Evolutionary conservation across 2,329 filamentous ascomycete genomes (phyloP), one percentile per base, ranked within the genome.

Genomic region (Fusarium albosuccineum): DNA sequence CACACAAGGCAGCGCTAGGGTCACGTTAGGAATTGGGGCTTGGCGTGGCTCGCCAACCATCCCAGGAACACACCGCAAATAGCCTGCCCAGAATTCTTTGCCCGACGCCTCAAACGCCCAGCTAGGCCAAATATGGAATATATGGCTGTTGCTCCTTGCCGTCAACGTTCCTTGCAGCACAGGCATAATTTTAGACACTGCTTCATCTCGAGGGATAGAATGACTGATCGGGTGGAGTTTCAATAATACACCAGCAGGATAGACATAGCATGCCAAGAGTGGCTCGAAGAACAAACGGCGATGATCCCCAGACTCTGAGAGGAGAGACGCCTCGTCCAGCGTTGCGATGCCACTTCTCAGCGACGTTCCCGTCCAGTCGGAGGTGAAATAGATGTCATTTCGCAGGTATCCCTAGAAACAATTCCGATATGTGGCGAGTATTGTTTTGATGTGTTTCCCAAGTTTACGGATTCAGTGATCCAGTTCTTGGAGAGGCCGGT

Each of bases 61-160:
- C 58, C 22, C 22, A 46, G 26, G 42, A 48, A 36, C 8, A 27
- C 33, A 11, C 14, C 4, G 16, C 8, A 16, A 13, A 48, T 55
- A 60, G 36, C 37, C 30, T 22, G 14, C 30, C 11, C n/a, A 33
- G 26, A 48, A 50, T 50, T 57, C 44, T 36, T 49, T 29, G 33
- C 40, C 16, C 16, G 10, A 34, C n/a, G 16, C n/a, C 16, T 29
- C 13, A 49, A 34, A 42, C 40, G 17, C 11, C 46, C n/a, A 27
- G 41, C 26, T 13, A 11, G 22, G 29, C 22, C 22, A 3, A 16
- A 11, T 53, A 16, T 30, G 37, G 50, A 53, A 22, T 4, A 4
- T 34, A 26, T 26, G 39, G 29, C 29, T 46, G 30, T 22, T 17
- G 22, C 34, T 44, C 11, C 22, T 7, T 33, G 33, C 26, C 42